Conservation (phyloP, 2,329 filamentous ascomycete genomes). For the Massarina eburnea region DNA sequence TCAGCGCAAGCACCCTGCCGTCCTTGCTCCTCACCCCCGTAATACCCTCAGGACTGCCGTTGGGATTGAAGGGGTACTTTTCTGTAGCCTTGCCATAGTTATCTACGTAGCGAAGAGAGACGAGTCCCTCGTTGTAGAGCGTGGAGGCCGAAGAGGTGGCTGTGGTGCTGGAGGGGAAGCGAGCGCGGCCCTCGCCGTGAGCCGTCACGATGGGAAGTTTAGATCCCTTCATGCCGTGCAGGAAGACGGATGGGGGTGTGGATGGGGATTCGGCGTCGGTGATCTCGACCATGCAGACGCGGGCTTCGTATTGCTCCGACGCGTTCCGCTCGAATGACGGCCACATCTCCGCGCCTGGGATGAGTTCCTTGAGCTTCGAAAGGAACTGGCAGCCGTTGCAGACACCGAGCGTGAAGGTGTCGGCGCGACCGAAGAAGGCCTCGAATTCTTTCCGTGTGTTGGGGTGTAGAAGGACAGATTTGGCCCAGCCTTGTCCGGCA, state of each 20-base stretch:
- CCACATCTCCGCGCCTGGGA: constrained; percentile 81
- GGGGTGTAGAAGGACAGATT: constrained; percentile 83
- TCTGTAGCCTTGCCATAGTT: constrained; percentile 76
- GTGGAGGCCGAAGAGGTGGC: constrained; percentile 46
- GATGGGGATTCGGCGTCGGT: constrained; percentile 56
- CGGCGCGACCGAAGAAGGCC: constrained; percentile 79
- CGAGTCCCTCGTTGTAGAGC: constrained; percentile 67
- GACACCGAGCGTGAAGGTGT: constrained; percentile 91
- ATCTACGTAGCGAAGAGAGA: constrained; percentile 82
- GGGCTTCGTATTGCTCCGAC: constrained; percentile 86
- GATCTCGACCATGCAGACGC: constrained; percentile 82
- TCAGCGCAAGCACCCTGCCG: constrained; percentile 81
- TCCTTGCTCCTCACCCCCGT: constrained; percentile 76
- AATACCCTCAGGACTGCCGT: constrained; percentile 80
- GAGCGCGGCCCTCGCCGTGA: constrained; percentile 86
- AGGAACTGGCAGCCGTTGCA: constrained; percentile 99
- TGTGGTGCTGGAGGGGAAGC: constrained; percentile 45
- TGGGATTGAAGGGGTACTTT: constrained; percentile 85
- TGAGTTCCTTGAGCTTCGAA: constrained; percentile 76
- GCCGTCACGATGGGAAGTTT: constrained; percentile 83
- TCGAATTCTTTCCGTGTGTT: constrained; percentile 76
- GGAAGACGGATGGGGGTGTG: constrained; percentile 69
- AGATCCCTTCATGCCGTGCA: constrained; percentile 83
- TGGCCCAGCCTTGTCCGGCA: constrained; percentile 95
- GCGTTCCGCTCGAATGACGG: constrained; percentile 83